Evolutionary conservation across 352 stramenopile species (phyloP).

Genomic region (Globisporangium takayamanum): DNA sequence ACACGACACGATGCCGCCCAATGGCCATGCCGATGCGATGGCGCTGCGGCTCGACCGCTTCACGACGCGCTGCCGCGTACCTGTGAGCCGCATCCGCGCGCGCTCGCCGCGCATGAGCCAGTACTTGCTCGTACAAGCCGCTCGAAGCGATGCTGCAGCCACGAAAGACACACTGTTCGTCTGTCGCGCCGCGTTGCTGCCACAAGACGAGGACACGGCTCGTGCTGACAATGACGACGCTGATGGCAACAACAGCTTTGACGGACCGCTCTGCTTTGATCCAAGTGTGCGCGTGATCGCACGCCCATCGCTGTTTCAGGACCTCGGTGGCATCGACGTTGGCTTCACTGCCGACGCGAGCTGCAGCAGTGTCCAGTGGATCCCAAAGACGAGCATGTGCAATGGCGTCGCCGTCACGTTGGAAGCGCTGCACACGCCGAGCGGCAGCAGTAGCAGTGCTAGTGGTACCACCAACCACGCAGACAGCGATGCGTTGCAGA

Average conservation of each 20-base stretch:
- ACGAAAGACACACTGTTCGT: conserved; percentile 17
- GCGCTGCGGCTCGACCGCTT: conserved; percentile 31
- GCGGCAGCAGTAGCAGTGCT: not conserved
- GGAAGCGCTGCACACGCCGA: conserved; percentile 16
- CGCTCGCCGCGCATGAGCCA: conserved; percentile 27
- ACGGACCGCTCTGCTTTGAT: conserved; percentile 14
- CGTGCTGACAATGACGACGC: not conserved
- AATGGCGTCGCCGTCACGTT: conserved; percentile 46
- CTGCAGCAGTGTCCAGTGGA: conserved; percentile 27
- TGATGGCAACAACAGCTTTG: not conserved
- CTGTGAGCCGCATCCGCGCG: conserved; percentile 21
- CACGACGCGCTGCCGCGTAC: conserved; percentile 51
- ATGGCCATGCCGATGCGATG: not conserved
- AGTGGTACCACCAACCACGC: not conserved
- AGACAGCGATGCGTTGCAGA: not conserved
- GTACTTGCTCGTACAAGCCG: conserved; percentile 20
- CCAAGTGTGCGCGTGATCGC: conserved; percentile 19
- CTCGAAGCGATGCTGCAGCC: not conserved
- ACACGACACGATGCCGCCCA: not conserved
- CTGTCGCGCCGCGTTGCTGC: conserved; percentile 35
- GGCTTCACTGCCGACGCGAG: conserved; percentile 1
- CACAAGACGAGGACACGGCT: not conserved
- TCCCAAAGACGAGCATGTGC: conserved; percentile 33
- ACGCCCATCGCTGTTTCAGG: conserved; percentile 7
- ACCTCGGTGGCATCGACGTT: conserved; percentile 16